Percentiles rank a stretch among this genome's conserved stretches.
Conservation (phyloP, 2,329 filamentous ascomycete genomes). For the Hypoxylon sp. region DNA sequence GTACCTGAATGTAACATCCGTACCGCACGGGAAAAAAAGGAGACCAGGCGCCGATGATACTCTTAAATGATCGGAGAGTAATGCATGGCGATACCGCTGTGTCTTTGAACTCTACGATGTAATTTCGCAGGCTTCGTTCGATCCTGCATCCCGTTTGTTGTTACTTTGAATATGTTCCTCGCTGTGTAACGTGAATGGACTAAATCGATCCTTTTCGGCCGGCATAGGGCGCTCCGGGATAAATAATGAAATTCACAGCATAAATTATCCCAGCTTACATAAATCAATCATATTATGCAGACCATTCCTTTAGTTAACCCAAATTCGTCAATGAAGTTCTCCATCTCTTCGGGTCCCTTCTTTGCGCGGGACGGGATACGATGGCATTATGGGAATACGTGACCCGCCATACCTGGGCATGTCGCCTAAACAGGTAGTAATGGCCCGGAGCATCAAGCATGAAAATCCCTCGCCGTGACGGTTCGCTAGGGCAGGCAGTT, state of each 20-base stretch:
- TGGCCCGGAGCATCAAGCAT: background rate
- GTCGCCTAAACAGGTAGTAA: conserved; percentile 10
- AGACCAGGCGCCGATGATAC: background rate
- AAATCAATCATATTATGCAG: background rate
- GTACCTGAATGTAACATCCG: conserved; percentile 5
- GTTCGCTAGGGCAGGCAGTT: conserved; percentile 3
- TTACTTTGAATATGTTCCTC: no score
- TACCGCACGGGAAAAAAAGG: background rate
- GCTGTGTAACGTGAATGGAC: no score
- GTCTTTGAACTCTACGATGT: background rate
- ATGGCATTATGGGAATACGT: conserved; percentile 16
- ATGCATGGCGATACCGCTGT: background rate
- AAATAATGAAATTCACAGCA: background rate
- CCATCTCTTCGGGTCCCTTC: background rate
- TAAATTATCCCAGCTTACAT: background rate
- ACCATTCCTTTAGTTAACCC: background rate
- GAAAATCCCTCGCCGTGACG: conserved; percentile 9
- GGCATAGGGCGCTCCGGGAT: no score
- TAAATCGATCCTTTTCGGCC: background rate
- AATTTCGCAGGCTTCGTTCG: no score
- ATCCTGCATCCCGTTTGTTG: background rate
- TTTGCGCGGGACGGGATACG: background rate
- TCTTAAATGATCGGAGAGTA: background rate
- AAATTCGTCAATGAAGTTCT: background rate
- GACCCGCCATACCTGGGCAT: conserved; percentile 4